Base-by-base conservation (phyloP, 2,329 filamentous ascomycete genomes). In the Fusarium zealandicum region DNA sequence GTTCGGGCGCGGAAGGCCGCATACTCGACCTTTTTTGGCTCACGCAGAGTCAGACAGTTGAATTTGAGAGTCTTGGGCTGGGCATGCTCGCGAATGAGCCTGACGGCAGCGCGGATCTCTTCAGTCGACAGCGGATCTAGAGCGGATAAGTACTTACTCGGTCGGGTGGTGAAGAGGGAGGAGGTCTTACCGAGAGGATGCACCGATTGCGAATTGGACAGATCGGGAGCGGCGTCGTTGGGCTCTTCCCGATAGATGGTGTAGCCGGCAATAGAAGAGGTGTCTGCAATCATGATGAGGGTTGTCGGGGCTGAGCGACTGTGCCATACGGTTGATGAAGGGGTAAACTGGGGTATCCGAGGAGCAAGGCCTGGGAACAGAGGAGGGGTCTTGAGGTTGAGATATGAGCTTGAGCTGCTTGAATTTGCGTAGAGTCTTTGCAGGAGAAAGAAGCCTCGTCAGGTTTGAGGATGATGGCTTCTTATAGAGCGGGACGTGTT, bases 31-130 rank as follows among this genome's bases (percentile, higher is more conserved):
- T 90, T 90, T 32, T 78, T 76, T 3, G 87, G 86, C 65, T 90
- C 86, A 44, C 87, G 80, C 4, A 89, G 76, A 17, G 84, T 89
- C 43, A 91, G 81, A 62, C 82, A 82, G 74, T 90, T 90, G 78
- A 77, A 77, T 59, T 77, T 77, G 42, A 76, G 44, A 10, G 63
- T 55, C 43, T 67, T 69, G 45, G 71, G 64, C 35, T 44, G 59
- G 13, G 72, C 71, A 58, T 73, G 51, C 6, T 75, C 73, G 28
- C 78, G 72, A 54, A 85, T 75, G 36, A 83, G 70, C 58, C 80
- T 79, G 35, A 77, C 75, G 33, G 82, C 79, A 16, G 71, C 68
- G 49, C 75, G 73, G 16, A 84, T 83, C 70, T 87, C 84, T 32
- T 82, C 75, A 64, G 81, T 70, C 41, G 76, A 80, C 51, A 87